Conservation (phyloP, 148 eudicot species). For the Rhododendron henanense region DNA sequence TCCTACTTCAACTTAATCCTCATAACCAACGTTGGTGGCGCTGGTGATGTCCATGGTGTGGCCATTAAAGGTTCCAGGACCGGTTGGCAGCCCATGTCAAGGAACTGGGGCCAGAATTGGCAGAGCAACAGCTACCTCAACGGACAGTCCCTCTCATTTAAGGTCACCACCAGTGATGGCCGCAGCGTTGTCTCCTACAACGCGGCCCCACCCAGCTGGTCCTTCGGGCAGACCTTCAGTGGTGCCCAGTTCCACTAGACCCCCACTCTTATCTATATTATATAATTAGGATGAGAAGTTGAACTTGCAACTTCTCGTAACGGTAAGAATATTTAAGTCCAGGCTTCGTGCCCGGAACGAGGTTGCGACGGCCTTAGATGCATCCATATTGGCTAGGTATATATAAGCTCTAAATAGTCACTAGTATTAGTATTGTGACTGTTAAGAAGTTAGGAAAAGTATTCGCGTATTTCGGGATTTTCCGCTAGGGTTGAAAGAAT, state of each 20-base stretch:
- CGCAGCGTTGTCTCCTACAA: slow-evolving; percentile 48
- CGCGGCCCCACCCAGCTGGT: slow-evolving; percentile 55
- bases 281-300: not conserved
- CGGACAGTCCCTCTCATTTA: slow-evolving; percentile 69
- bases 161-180: slow-evolving; percentile 61
- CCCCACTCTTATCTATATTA: too few species aligned
- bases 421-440: slow-evolving; percentile 20
- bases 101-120: slow-evolving; percentile 92
- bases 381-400: not conserved
- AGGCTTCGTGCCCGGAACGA: not conserved
- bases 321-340: not conserved
- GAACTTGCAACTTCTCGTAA: not conserved
- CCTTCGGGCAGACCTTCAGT: slow-evolving; percentile 55
- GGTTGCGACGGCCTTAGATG: not conserved
- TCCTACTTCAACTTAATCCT: slow-evolving; percentile 76
- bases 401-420: slow-evolving; percentile 12
- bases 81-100: slow-evolving; percentile 61
- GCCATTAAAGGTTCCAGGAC: slow-evolving; percentile 65
- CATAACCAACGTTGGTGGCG: slow-evolving; percentile 71
- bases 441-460: not conserved
- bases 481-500: not conserved
- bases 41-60: slow-evolving; percentile 63
- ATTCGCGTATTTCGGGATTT: not conserved
- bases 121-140: slow-evolving; percentile 62
- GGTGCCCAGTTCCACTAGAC: slow-evolving; percentile 45